These are phyloP conservation scores for Tetrapisispora fleetii DNA, from an alignment of 805 yeast species.

Conservation along the genomic window DNA sequence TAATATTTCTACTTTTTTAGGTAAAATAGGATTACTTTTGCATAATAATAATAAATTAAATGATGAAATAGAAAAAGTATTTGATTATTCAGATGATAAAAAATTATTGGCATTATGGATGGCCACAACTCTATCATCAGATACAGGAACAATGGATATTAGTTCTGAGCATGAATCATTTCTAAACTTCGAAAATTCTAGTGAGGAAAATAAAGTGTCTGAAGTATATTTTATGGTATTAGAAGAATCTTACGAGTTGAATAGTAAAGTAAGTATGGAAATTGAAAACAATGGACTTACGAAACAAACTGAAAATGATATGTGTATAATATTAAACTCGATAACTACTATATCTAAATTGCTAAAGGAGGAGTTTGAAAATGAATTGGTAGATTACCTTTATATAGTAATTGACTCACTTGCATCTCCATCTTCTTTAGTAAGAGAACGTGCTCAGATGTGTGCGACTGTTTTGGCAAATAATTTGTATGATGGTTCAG, in stretches of 20 bases:
- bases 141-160: conserved; percentile 5
- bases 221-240: conserved; percentile 26
- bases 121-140: conserved; percentile 20
- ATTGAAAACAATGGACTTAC: conserved; percentile 10
- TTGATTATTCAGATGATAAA: conserved; percentile 12
- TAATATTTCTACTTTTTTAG: conserved; percentile 6
- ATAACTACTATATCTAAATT: conserved; percentile 9
- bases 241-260: conserved; percentile 35
- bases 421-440: conserved; percentile 41
- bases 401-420: conserved; percentile 66
- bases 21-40: conserved; percentile 12
- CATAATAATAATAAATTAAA: background rate
- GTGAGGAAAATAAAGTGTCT: background rate
- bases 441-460: conserved; percentile 42
- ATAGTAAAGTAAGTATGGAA: conserved; percentile 28
- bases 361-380: conserved; percentile 33
- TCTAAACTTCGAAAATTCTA: conserved; percentile 6
- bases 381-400: conserved; percentile 58
- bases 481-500: conserved; percentile 45
- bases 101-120: conserved; percentile 31
- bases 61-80: conserved; percentile 12
- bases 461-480: conserved; percentile 44
- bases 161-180: background rate
- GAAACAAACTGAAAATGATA: conserved; percentile 16
- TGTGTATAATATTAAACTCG: conserved; percentile 13